Evolutionary conservation across 129 eudicot genomes (phyloP), one percentile per base, ranked within the genome.

Genomic region (Gnaphalium uliginosum): DNA sequence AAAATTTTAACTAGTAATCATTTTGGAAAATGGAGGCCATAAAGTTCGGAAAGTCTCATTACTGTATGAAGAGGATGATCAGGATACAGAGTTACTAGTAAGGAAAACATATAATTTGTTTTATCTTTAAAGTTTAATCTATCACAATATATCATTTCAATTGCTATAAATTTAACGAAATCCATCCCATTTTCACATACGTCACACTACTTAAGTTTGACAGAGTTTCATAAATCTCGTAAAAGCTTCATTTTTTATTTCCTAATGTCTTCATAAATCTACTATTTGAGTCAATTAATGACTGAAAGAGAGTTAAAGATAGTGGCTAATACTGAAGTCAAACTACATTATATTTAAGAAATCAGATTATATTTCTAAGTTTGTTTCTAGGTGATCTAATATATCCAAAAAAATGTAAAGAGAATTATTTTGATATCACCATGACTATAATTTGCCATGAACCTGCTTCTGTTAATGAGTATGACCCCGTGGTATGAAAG

Each of bases 391-490:
- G 19, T 56, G 21, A 19, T 21, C 13, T 9, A 56, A 56, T 56
- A 56, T 54, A 56, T 56, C 11, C 11, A 6, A 19, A 22, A 6
- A 7, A 2, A 56, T 19, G 25, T 22, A 13, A 46, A n/a, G 61
- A 56, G 13, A 56, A 56, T 3, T 56, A 19, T 21, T 1, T 56
- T 56, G 61, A 19, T 19, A 56, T 56, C 58, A n/a, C 24, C 15
- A 14, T 56, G 11, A 56, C 26, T 56, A 54, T 19, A 56, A 22
- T 6, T 56, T 19, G 9, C 61, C 23, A 46, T 46, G 59, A 43
- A 43, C 59, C 25, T 24, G 73, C 59, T 13, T 7, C 24, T 69
- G 73, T 69, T 50, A 33, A 69, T 46, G 72, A 23, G 72, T 39
- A 33, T 66, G 29, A 18, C 6, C 73, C 39, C 24, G 6, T 69